Evolutionary conservation across 2,329 filamentous ascomycete genomes (phyloP), one percentile per base, ranked within the genome.

Genomic region (Neonectria magnoliae): DNA sequence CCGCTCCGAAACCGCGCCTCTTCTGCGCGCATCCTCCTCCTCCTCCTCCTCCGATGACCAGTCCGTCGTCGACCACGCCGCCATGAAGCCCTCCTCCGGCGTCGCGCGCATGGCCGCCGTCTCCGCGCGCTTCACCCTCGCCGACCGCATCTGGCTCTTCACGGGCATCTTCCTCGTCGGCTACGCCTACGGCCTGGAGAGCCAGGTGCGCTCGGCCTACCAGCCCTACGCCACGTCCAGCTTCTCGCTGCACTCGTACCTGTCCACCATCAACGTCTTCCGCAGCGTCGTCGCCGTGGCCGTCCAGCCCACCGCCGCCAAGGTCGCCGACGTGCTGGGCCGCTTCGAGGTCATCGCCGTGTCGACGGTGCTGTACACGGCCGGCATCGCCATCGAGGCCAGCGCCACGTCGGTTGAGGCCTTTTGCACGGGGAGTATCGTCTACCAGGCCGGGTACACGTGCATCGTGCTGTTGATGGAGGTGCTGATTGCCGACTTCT

Each of bases 241-340:
- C 33, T 88, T 85, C 68, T 74, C 76, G 4, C 65, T 81, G 6
- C 87, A 90, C 72, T 88, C 86, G 33, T 80, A 87, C 52, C 78
- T 89, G 3, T 82, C 87, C 0, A 89, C 88, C 1, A 83, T 90
- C 66, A 87, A 85, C 72, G 85, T 88, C 11, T 72, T 90, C 13
- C 82, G 86, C 11, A 82, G 82, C 54, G 87, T 90, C 29, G 84
- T 90, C 65, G 87, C 86, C 7, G 87, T 87, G 38, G 87, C 87
- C 2, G 83, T 85, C 3, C 78, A 88, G 78, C 88, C 81, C 31
- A 85, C 88, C 0, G 85, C 85, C 0, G 88, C 87, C 10, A 90
- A 89, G 69, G 82, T 90, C 60, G 86, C 88, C 18, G 88, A 88
- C 69, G 85, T 89, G 10, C 88, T 90, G 68, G 89, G 88, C 20